Evolutionary conservation across 768 basidiomycete species (phyloP).

Genomic region (Vishniacozyma victoriae): DNA sequence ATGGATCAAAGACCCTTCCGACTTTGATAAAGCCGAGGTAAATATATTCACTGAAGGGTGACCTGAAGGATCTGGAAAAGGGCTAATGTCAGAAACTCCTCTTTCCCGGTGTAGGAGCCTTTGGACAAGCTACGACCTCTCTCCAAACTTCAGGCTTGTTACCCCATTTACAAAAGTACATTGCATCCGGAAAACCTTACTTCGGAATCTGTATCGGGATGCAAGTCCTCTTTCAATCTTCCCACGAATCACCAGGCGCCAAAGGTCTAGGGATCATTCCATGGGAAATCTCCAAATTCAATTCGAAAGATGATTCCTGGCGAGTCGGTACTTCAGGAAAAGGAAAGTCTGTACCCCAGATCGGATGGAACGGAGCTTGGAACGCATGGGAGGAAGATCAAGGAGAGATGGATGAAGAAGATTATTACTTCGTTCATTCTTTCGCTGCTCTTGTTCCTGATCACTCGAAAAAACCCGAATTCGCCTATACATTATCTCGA

Average conservation of each 20-base stretch:
- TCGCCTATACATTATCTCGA: conserved; percentile 80
- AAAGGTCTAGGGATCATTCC: conserved; percentile 81
- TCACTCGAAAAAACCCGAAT: conserved; percentile 48
- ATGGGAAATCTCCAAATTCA: conserved; percentile 68
- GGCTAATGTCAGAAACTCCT: conserved; percentile 68
- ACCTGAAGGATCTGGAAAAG: not conserved
- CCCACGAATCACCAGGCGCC: conserved; percentile 64
- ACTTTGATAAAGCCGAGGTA: conserved; percentile 84
- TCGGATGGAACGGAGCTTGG: conserved; percentile 88
- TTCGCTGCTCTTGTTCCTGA: conserved; percentile 50
- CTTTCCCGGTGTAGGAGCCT: conserved; percentile 95
- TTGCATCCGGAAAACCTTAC: conserved; percentile 82
- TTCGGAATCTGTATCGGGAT: conserved; percentile 95
- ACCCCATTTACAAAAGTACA: conserved; percentile 73
- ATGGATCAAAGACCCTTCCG: conserved; percentile 75
- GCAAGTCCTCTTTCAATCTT: conserved; percentile 87
- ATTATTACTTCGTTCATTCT: conserved; percentile 97
- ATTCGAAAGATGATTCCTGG: conserved; percentile 39
- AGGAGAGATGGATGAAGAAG: conserved; percentile 51
- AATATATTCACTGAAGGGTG: conserved; percentile 41
- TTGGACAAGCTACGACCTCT: conserved; percentile 76
- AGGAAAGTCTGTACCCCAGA: conserved; percentile 87
- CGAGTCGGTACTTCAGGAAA: conserved; percentile 22
- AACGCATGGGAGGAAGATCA: conserved; percentile 52
- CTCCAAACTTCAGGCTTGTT: conserved; percentile 67